phyloP scores from a whole-genome alignment of 1,284 basidiomycete genomes.

The Ceratobasidium theobromae region DNA sequence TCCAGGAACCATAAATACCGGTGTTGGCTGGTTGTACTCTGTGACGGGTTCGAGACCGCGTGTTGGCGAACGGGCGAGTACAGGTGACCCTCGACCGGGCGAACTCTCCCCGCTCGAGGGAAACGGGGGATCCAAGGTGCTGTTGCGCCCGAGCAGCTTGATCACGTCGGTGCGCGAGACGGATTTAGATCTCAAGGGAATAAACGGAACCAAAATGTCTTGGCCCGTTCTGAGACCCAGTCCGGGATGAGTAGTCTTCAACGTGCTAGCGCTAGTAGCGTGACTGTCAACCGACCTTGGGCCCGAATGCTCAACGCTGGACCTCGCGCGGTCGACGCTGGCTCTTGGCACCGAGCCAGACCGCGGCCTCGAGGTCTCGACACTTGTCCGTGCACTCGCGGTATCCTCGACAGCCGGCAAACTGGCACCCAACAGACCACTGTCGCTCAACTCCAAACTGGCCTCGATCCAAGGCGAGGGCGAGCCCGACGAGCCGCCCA shows the following conservation, averaged over 20 bases:
- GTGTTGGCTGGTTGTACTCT: not conserved
- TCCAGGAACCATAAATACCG: not conserved
- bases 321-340: too few relatives aligned
- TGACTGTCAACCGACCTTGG: not conserved
- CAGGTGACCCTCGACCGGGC: too few relatives aligned
- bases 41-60: too few relatives aligned
- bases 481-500: not conserved
- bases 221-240: not conserved
- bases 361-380: not conserved
- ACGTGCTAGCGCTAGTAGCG: not conserved
- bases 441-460: not conserved
- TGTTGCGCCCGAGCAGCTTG: not conserved
- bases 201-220: constrained; percentile 2
- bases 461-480: not conserved
- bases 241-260: not conserved
- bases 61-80: too few relatives aligned
- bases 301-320: not conserved
- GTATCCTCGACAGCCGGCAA: not conserved
- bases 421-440: not conserved
- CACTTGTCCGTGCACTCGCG: not conserved
- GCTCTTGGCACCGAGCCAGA: too few relatives aligned
- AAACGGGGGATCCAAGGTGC: not conserved
- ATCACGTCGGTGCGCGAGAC: constrained; percentile 3
- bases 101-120: not conserved
- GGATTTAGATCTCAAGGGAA: not conserved